These are phyloP conservation scores for Terana coerulea DNA, from an alignment of 768 basidiomycete species.

Conservation along the genomic window DNA sequence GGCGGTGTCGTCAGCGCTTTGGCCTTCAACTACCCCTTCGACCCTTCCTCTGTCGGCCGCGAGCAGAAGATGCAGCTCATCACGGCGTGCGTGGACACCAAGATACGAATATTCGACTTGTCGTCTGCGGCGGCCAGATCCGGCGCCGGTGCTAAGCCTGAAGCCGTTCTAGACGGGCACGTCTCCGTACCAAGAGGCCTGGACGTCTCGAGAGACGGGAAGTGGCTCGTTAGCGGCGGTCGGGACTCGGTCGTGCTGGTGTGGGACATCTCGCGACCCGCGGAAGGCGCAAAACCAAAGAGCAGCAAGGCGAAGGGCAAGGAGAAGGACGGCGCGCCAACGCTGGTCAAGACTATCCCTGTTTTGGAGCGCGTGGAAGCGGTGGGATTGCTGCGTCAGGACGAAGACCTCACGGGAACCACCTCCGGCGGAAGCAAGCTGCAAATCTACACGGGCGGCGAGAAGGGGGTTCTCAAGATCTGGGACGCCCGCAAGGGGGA, in stretches of 20 bases:
- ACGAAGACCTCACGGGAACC: conserved; percentile 45
- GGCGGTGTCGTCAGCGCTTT: conserved; percentile 96
- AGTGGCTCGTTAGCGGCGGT: conserved; percentile 88
- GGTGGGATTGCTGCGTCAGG: conserved; percentile 61
- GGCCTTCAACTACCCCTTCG: conserved; percentile 73
- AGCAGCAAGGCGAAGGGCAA: conserved; percentile 45
- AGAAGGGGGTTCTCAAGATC: conserved; percentile 79
- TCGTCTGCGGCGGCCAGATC: conserved; percentile 57
- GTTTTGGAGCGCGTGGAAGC: conserved; percentile 85
- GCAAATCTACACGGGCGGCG: conserved; percentile 85
- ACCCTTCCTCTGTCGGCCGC: conserved; percentile 43
- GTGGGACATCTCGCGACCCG: conserved; percentile 69
- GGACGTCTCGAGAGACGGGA: conserved; percentile 80
- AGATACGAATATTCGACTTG: conserved; percentile 90
- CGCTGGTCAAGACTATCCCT: conserved; percentile 74
- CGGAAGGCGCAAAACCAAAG: conserved; percentile 20
- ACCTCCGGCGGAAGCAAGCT: conserved; percentile 39
- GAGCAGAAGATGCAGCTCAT: conserved; percentile 70
- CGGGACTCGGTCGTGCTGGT: conserved; percentile 90
- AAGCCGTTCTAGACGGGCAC: conserved; percentile 90
- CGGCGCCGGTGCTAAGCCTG: conserved; percentile 55
- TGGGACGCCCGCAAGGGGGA: conserved; percentile 77
- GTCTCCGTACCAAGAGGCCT: conserved; percentile 91
- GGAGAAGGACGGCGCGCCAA: conserved; percentile 45
- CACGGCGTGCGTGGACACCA: conserved; percentile 89